Percentiles rank a stretch among this genome's conserved stretches.
Evolutionary conservation across 140 eudicot species (phyloP).

Genomic region (Erigeron philadelphicus): DNA sequence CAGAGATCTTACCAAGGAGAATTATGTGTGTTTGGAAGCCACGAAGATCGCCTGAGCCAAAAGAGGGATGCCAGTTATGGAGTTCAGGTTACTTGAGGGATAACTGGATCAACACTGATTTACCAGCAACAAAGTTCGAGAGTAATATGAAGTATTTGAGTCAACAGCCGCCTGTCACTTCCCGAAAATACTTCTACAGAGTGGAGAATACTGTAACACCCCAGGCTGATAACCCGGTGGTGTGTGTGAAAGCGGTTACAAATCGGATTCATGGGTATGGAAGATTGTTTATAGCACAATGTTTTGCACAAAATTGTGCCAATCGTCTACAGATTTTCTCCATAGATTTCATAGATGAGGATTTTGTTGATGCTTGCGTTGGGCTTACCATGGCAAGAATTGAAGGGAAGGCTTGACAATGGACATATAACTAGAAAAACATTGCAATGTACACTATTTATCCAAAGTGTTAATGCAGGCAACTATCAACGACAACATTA

Average conservation of each 20-base stretch:
- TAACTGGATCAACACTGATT: background rate
- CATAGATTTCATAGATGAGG: slow-evolving; percentile 57
- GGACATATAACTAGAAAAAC: too few relatives aligned
- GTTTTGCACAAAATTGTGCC: slow-evolving; percentile 15
- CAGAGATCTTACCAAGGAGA: slow-evolving; percentile 54
- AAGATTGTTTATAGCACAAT: slow-evolving; percentile 33
- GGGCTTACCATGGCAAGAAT: slow-evolving; percentile 59
- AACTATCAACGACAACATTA: background rate
- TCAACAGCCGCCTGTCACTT: background rate
- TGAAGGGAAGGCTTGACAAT: slow-evolving; percentile 32
- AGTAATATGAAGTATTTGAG: slow-evolving; percentile 1
- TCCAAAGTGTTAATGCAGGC: background rate
- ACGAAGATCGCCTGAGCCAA: background rate
- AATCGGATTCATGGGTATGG: background rate
- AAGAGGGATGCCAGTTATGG: background rate
- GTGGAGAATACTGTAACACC: slow-evolving; percentile 7
- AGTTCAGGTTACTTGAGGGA: background rate
- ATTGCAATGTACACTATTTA: too few relatives aligned
- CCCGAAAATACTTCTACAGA: background rate
- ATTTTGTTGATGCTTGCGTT: slow-evolving; percentile 67
- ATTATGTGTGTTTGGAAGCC: slow-evolving; percentile 21
- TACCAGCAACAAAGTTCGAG: slow-evolving; percentile 1
- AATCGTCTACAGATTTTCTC: slow-evolving; percentile 51
- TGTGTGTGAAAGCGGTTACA: background rate
- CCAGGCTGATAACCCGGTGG: background rate